phyloP scores from a whole-genome alignment of 1,284 basidiomycete genomes.

The Rhodotorula glutinis region DNA sequence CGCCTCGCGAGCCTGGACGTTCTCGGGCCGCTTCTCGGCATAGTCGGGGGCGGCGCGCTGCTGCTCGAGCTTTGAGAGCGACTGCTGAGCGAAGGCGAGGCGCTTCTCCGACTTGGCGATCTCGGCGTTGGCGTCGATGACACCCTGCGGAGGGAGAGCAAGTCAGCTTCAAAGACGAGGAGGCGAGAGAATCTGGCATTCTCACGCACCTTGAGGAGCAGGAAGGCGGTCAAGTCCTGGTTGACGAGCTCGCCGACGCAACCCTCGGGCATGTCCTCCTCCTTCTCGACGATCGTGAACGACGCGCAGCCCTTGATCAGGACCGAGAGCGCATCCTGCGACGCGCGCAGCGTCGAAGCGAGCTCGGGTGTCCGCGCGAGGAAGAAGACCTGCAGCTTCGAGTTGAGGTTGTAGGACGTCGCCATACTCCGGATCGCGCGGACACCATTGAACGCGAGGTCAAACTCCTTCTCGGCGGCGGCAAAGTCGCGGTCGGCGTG shows the following conservation, averaged over 20 bases:
- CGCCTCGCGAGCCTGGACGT: conserved; percentile 80
- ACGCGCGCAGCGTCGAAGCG: conserved; percentile 22
- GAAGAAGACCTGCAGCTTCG: conserved; percentile 83
- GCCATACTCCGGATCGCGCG: conserved; percentile 79
- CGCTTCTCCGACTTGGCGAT: conserved; percentile 83
- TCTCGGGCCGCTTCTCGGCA: conserved; percentile 69
- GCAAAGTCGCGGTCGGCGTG: conserved; percentile 64
- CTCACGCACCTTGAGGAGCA: conserved; percentile 71
- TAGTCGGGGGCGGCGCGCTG: conserved; percentile 72
- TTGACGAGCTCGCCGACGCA: conserved; percentile 82
- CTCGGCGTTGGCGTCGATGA: conserved; percentile 77
- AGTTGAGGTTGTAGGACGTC: conserved; percentile 86
- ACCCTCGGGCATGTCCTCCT: conserved; percentile 69
- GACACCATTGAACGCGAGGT: conserved; percentile 77
- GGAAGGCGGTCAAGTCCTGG: conserved; percentile 68
- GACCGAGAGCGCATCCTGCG: conserved; percentile 25
- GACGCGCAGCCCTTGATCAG: conserved; percentile 85
- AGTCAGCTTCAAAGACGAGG: background rate
- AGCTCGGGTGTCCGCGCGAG: conserved; percentile 49
- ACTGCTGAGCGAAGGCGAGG: conserved; percentile 64
- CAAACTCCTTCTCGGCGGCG: conserved; percentile 78
- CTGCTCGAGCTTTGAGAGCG: conserved; percentile 72
- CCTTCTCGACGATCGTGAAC: conserved; percentile 60
- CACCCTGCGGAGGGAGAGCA: conserved; percentile 57
- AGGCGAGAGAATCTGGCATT: background rate